These are phyloP conservation scores for Skeletonema grethae DNA, from an alignment of 108 stramenopile species.

Conservation along the genomic window DNA sequence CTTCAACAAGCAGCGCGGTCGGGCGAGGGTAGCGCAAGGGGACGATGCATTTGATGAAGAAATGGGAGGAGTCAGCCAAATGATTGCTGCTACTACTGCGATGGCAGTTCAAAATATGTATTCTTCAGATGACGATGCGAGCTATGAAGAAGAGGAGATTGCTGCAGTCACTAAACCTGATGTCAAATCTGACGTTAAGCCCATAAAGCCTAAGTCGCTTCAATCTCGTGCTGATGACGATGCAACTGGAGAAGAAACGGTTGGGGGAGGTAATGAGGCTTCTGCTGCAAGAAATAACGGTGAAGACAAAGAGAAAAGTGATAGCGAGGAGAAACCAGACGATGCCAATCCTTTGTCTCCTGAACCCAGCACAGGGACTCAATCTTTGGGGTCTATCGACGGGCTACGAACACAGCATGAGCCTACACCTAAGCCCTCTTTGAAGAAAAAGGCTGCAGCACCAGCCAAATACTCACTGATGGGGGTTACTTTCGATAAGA, in stretches of 20 bases:
- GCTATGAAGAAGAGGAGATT: not conserved
- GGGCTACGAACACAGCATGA: slow-evolving; percentile 19
- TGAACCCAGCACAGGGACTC: slow-evolving; percentile 10
- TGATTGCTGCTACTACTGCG: slow-evolving; percentile 40
- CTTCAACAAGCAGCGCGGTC: slow-evolving; percentile 55
- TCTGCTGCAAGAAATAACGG: not conserved
- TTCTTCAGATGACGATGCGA: slow-evolving; percentile 22
- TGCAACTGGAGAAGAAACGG: not conserved
- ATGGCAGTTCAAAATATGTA: slow-evolving; percentile 39
- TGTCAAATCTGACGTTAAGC: not conserved
- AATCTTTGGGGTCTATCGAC: slow-evolving; percentile 7
- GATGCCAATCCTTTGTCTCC: slow-evolving; percentile 5
- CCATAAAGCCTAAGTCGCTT: not conserved
- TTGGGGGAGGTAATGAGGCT: not conserved
- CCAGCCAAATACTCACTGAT: slow-evolving; percentile 28
- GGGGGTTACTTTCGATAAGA: slow-evolving; percentile 39
- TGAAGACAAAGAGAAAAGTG: not conserved
- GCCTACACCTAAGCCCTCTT: not conserved
- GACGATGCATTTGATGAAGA: slow-evolving; percentile 78
- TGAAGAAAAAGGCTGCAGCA: slow-evolving; percentile 5
- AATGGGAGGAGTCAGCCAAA: slow-evolving; percentile 73
- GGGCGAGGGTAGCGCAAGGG: slow-evolving; percentile 55
- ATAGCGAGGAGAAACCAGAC: not conserved
- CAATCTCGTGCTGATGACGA: not conserved
- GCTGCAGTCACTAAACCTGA: not conserved